Evolutionary conservation across 495 filamentous ascomycete species (phyloP).

Genomic region (Penicillium paxilli): DNA sequence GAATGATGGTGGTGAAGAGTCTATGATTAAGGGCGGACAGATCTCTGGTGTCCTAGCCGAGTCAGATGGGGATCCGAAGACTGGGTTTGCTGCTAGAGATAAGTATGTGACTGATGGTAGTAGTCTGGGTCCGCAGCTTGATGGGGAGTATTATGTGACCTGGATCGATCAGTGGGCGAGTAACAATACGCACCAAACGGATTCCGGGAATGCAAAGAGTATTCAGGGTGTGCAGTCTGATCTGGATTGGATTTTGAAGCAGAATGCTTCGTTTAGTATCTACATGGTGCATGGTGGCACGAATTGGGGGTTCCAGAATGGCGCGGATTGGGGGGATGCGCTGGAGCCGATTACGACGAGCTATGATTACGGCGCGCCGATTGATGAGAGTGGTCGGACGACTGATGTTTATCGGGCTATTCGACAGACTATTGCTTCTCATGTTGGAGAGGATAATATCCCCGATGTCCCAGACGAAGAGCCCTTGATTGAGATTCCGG

Average conservation of each 20-base stretch:
- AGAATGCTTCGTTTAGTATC: slow-evolving; percentile 42
- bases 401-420: slow-evolving; percentile 41
- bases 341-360: slow-evolving; percentile 40
- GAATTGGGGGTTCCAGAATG: slow-evolving; percentile 47
- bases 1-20: slow-evolving; percentile 44
- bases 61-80: slow-evolving; percentile 43
- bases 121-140: slow-evolving; percentile 41
- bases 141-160: slow-evolving; percentile 47
- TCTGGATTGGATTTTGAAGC: slow-evolving; percentile 37
- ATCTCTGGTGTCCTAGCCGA: slow-evolving; percentile 42
- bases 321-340: slow-evolving; percentile 39
- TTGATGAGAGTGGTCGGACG: slow-evolving; percentile 48
- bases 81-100: slow-evolving; percentile 38
- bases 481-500: slow-evolving; percentile 27
- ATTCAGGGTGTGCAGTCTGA: slow-evolving; percentile 26
- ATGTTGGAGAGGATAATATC: slow-evolving; percentile 26
- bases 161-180: slow-evolving; percentile 41
- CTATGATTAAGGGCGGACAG: slow-evolving; percentile 39
- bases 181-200: slow-evolving; percentile 28
- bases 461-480: slow-evolving; percentile 31
- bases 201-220: slow-evolving; percentile 10
- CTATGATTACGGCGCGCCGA: slow-evolving; percentile 49
- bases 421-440: slow-evolving; percentile 34
- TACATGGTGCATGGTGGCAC: slow-evolving; percentile 54
- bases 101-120: slow-evolving; percentile 38